These are phyloP conservation scores for Carex arenaria DNA, from an alignment of 202 grass and related monocot genomes.

Conservation along the genomic window DNA sequence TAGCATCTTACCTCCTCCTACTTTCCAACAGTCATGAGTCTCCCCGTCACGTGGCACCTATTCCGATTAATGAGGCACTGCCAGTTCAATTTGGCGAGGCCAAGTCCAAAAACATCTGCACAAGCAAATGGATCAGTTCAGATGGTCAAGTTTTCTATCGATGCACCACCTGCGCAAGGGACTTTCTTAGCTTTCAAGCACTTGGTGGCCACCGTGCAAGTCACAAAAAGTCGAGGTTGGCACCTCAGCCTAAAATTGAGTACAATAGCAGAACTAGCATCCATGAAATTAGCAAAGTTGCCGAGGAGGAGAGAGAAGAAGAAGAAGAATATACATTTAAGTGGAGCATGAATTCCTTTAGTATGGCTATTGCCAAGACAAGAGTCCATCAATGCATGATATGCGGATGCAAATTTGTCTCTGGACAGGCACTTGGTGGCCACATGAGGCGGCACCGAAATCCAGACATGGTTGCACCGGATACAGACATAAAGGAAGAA, in stretches of 20 bases:
- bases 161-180: background rate
- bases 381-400: constrained; percentile 6
- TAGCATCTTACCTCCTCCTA: constrained; percentile 8
- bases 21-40: background rate
- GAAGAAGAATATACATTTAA: constrained; percentile 7
- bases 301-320: background rate
- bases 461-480: background rate
- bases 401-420: background rate
- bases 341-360: constrained; percentile 1
- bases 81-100: constrained; percentile 9
- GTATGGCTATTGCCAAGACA: background rate
- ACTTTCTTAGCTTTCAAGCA: constrained; percentile 17
- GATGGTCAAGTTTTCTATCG: background rate
- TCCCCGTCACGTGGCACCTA: background rate
- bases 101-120: background rate
- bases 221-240: background rate
- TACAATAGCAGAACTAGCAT: background rate
- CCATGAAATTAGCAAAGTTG: background rate
- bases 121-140: constrained; percentile 9
- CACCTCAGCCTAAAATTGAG: background rate
- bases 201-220: constrained; percentile 11
- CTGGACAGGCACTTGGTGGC: constrained; percentile 16
- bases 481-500: background rate
- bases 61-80: background rate
- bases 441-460: constrained; percentile 10